These are phyloP conservation scores for Eutrema yunnanense DNA, from an alignment of 345 rosid genomes.

Conservation along the genomic window DNA sequence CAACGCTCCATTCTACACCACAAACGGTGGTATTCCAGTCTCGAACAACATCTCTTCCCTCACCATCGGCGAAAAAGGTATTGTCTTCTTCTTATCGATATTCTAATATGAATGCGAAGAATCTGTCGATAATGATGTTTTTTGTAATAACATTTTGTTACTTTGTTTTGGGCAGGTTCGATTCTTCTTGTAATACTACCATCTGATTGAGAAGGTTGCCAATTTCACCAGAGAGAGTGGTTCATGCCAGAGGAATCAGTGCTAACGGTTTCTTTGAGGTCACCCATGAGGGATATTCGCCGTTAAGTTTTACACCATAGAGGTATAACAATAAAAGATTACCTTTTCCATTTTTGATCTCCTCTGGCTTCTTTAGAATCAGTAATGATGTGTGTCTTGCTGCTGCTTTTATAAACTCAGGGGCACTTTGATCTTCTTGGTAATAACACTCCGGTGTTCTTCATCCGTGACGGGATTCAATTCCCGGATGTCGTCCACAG, in stretches of 20 bases:
- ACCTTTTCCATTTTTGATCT: background rate
- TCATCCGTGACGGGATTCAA: constrained; percentile 89
- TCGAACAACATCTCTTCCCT: constrained; percentile 75
- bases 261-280: constrained; percentile 99
- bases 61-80: constrained; percentile 82
- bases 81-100: background rate
- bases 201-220: constrained; percentile 86
- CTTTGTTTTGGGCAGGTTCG: constrained; percentile 53
- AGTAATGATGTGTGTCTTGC: background rate
- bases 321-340: constrained; percentile 38
- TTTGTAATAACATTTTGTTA: background rate
- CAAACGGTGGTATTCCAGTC: constrained; percentile 78
- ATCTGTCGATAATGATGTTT: background rate
- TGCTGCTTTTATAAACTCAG: constrained; percentile 37
- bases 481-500: constrained; percentile 94
- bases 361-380: background rate
- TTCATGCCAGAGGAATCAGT: constrained; percentile 98
- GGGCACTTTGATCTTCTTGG: constrained; percentile 99
- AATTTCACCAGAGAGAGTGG: constrained; percentile 95
- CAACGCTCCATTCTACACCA: constrained; percentile 63
- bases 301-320: constrained; percentile 95
- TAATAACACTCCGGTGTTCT: constrained; percentile 98
- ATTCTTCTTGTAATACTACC: constrained; percentile 96
- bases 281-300: constrained; percentile 91
- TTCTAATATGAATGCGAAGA: background rate